Evolutionary conservation across 176 grass and related monocot genomes (phyloP), one percentile per base, ranked within the genome.

Genomic region (Rhynchospora pubera): DNA sequence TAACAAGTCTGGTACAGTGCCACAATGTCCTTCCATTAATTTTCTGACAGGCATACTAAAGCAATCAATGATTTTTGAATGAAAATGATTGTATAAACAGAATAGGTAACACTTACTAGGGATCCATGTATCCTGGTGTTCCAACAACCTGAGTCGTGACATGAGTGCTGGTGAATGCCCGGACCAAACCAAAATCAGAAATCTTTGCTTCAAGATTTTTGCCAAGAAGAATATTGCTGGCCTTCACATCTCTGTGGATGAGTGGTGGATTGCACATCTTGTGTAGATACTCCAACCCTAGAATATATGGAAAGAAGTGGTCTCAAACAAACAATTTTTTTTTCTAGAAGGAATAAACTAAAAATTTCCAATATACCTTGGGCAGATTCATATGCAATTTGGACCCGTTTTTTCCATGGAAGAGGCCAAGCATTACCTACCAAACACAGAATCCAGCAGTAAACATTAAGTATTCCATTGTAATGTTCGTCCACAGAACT

Each of bases 201-300:
- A 91, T 85, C 52, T 91, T 91, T 2, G 85, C 89, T 62, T 85
- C 85, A 1, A 88, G 62, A 51, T 65, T 71, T 0, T n/a, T 42
- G 21, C 30, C 82, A 16, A 91, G 62, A 23, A 91, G 86, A 30
- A 91, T 91, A n/a, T 91, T 91, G 46, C 26, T 61, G 23, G 83
- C 69, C 58, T 91, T 91, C 7, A 91, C 86, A 6, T 91, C 86
- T 74, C 90, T 86, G 42, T 88, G 90, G 28, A 87, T 87, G 23
- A 87, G 23, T 3, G 44, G 73, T 30, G 79, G 86, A 47, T 79
- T 59, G 55, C 86, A 88, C 74, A 46, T 34, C 5, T 73, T 88
- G 64, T 91, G 90, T 24, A 91, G 87, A 51, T 91, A 91, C 15
- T 91, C 83, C 57, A 91, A 63, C 1, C 89, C 89, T 88, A 10